Evolutionary conservation across 108 stramenopile genomes (phyloP), one percentile per base, ranked within the genome.

Genomic region (Discostella stelligeroides): DNA sequence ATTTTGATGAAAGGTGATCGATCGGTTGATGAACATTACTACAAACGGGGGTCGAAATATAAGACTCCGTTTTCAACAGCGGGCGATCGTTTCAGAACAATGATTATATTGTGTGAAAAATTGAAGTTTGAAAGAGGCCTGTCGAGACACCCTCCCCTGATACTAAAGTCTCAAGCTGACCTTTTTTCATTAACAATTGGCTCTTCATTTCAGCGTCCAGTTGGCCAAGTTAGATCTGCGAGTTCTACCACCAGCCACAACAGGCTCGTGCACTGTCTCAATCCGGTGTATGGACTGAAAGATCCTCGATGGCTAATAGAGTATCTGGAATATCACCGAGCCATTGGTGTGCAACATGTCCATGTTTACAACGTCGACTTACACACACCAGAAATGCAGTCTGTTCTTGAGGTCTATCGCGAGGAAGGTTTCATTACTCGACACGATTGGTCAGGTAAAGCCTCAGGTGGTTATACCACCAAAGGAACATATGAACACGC

Each of bases 351-450:
- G 9, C 34, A 63, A 12, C 77, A 79, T 66, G 65, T 79, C 10
- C 77, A 79, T 50, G 51, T 79, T 5, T 79, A 79, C 60, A 79
- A 79, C 66, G 70, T 79, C 29, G 77, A 79, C 28, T 42, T 79
- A 59, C 77, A 79, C 43, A 56, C 77, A 18, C 70, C 77, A 38
- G 70, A 67, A 13, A 42, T 79, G 14, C 77, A 79, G 41, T 23
- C 37, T 20, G 77, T 60, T 6, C 30, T 79, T 23, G 41, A 79
- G 47, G 38, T 60, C 13, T 79, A 71, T 21, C 45, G 77, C 55
- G 23, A 66, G 24, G 59, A 71, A 55, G 70, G 66, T 12, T 79
- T 79, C 23, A 49, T 79, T 17, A 79, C 77, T 3, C 70, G 77
- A 7, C 77, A 79, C 59, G 77, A 79, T 59, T 79, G 77, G 77